Evolutionary conservation across 1,284 basidiomycete genomes (phyloP), one percentile per base, ranked within the genome.

Genomic region (Uromyces viciae-fabae): DNA sequence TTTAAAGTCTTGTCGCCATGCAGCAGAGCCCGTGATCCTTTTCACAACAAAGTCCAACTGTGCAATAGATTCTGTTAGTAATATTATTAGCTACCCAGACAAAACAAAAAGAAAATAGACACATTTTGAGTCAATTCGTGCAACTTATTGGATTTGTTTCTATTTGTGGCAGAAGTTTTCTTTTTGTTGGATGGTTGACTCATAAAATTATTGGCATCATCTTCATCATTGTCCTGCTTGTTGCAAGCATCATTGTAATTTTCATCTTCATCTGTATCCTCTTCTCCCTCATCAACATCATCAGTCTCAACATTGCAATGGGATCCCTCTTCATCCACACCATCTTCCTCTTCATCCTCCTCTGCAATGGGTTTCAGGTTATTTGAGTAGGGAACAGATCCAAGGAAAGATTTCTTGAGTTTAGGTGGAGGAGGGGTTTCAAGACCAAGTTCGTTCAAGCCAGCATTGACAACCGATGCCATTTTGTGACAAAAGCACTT

Each of bases 1-100:
- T 15, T 74, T 49, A 42, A 74, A 74, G 17, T 74, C 33, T 11
- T 54, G 31, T 74, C 52, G 19, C 71, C 71, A 74, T 5, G 33
- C 49, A 56, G 25, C 28, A 1, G 71, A 74, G 25, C 52, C 25
- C 5, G 73, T 75, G 42, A 75, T 75, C 1, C 40, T 42, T 22
- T 46, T 17, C 0, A 60, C 17, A 43, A 60, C 40, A 60, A 75
- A 75, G 22, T 75, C 22, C n/a, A 42, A n/a, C 73, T 60, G 36
- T 60, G n/a, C n/a, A n/a, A n/a, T n/a, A n/a, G n/a, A n/a, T 75
- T 17, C 3, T 42, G 36, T 60, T 75, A 4, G 8, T 42, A 33
- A 17, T 3, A 43, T 5, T 25, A 25, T 28, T 28, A 75, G 17
- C 15, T 0, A 14, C 3, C 11, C 1, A 28, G 0, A 60, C 56